Base-by-base conservation (phyloP, 2,329 filamentous ascomycete genomes). In the Pseudogymnoascus destructans region DNA sequence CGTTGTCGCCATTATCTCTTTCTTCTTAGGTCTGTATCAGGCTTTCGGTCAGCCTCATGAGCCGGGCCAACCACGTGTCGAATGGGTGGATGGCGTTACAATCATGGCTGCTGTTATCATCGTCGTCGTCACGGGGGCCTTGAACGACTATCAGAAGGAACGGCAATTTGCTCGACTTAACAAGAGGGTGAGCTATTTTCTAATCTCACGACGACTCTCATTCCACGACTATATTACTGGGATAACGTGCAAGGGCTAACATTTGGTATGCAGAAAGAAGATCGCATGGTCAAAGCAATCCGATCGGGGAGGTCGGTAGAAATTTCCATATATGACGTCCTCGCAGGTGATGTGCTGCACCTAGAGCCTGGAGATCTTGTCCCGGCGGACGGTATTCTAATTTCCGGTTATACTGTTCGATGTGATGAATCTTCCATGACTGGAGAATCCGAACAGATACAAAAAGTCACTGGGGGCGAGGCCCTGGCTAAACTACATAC, bases 231-330 rank as follows among this genome's bases (percentile, higher is more conserved):
- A 33, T 33, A 33, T 33, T 33, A 33, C 32, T 33, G 5, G 32
- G 13, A n/a, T 33, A n/a, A n/a, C 32, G 5, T 33, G 6, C n/a
- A 5, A 33, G 32, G 6, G 7, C 32, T 87, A 36, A 89, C 88
- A 69, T 74, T 91, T 60, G 90, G 90, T 71, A 82, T 82, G 69
- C 87, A 89, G 67, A 91, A 91, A 69, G 83, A 89, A 55, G 84
- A 89, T 66, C 79, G 87, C 30, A 74, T 79, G 56, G 82, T 92
- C 64, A 89, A 88, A 61, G 83, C 89, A 8, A 74, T 87, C 55
- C 83, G 88, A n/a, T 90, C 86, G 1, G 88, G 86, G 30, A 82
- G 77, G 64, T 82, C 82, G 0, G 76, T 79, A 62, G 82, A 87
- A 68, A 80, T 90, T 36, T 85, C 82, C 0, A 78, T 89, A 3